Evolutionary conservation across 495 filamentous ascomycete genomes (phyloP), one percentile per base, ranked within the genome.

Genomic region (Tuber magnatum): DNA sequence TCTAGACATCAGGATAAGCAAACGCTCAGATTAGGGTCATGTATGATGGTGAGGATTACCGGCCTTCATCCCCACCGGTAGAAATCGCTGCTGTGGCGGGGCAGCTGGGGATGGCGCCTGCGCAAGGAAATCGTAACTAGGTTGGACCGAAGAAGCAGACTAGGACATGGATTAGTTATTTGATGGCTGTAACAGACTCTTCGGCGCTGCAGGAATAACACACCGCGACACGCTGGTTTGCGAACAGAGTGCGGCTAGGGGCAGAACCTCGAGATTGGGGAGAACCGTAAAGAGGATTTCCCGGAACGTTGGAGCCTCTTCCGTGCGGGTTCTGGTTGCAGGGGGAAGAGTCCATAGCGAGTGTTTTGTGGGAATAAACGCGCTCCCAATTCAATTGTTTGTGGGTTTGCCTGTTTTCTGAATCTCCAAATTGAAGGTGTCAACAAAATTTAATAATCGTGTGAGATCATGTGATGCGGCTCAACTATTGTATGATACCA

Each of bases 311-410:
- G 16, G 69, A 22, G 42, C 48, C 38, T n/a, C 28, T 68, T 56
- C 70, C 71, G n/a, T 43, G 74, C 12, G 76, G 76, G 18, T 70
- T 79, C 73, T 73, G 76, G 2, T 72, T 72, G 42, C 79, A 79
- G 28, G 77, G 72, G 38, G 77, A 79, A 41, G 73, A 79, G 68
- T 75, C 77, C 77, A 79, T 79, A n/a, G 40, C 68, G 20, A 71
- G 14, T 8, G 56, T 35, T 65, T 28, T 65, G 35, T 44, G 32
- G 39, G 39, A 68, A 40, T 48, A 24, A 32, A 75, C 76, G 77
- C 72, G 77, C 78, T 79, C 76, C 72, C 44, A 70, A 48, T 5
- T 68, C n/a, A 61, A n/a, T 68, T 43, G 72, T 77, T 73, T 75
- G 70, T 35, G 44, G n/a, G 61, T 70, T 56, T 75, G 72, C 68